Base-by-base conservation (phyloP, 2,329 filamentous ascomycete genomes). In the Westerdykella sp. region DNA sequence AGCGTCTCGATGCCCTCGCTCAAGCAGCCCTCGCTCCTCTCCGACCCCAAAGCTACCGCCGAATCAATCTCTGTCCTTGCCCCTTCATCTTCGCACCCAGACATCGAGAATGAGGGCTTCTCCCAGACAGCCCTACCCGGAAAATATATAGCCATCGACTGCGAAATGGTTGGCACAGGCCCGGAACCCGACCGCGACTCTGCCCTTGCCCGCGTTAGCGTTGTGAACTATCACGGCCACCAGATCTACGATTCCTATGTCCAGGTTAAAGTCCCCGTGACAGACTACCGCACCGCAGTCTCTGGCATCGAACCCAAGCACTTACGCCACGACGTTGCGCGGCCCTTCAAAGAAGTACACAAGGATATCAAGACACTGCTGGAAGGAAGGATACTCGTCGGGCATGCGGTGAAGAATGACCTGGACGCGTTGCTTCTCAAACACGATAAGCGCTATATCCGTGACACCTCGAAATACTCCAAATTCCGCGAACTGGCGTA, bases 191-290 rank as follows among this genome's bases (percentile, higher is more conserved):
- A 80, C 40, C 75, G 83, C 50, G 78, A 82, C 60, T 89, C 87
- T 30, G 82, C 81, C 0, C 78, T 98, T 36, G 93, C 93, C 1
- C 80, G 93, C 37, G 87, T 91, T 43, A 95, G 87, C 60, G 73
- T 95, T 13, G 90, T 96, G 54, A 95, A 97, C 67, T 98, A 90
- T 67, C 88, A 96, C 63, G 90, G 90, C 14, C 79, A 85, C 22
- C 88, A 95, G 66, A 73, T 98, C 37, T 96, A 97, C 75, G 93
- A 98, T 71, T 91, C 87, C 11, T 97, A 85, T 61, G 93, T 97
- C 9, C 78, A 79, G 42, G 85, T 87, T 1, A 80, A 81, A 46
- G 83, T 89, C 59, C 74, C 72, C 43, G 87, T 98, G 2, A 89
- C 85, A 12, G 87, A 98, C 67, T 98, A 90, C 84, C 80, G 93